Evolutionary conservation across 1,284 basidiomycete genomes (phyloP).

Genomic region (Fomitopsis pinicola): DNA sequence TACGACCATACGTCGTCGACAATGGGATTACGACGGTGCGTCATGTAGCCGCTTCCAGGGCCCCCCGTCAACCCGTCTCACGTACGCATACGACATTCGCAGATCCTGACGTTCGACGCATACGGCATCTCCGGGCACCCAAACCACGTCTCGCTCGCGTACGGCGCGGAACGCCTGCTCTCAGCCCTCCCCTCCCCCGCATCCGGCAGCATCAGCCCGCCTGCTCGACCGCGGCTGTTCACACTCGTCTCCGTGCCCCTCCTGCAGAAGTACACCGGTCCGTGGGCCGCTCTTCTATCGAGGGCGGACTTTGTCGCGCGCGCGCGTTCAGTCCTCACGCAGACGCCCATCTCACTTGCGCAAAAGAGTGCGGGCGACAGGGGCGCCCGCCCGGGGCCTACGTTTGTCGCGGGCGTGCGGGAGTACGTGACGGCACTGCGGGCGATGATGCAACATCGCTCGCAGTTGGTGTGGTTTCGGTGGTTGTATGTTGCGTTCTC

Average conservation of each 20-base stretch:
- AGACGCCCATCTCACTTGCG: neutral
- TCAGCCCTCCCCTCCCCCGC: constrained; percentile 18
- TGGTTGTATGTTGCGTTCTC: constrained; percentile 84
- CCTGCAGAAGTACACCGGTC: constrained; percentile 57
- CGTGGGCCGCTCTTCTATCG: constrained; percentile 41
- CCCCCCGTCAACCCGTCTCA: neutral
- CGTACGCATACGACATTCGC: constrained; percentile 5
- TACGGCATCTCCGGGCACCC: constrained; percentile 83
- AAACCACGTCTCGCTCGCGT: constrained; percentile 82
- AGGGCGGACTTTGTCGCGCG: constrained; percentile 37
- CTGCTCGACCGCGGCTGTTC: constrained; percentile 41
- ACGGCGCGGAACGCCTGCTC: constrained; percentile 46
- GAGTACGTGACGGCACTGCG: constrained; percentile 56
- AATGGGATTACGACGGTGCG: constrained; percentile 65
- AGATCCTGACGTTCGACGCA: constrained; percentile 92
- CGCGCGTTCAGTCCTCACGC: neutral
- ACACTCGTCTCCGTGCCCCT: constrained; percentile 58
- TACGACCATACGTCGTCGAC: constrained; percentile 55
- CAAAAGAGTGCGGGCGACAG: neutral
- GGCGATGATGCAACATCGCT: constrained; percentile 74
- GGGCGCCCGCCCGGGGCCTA: constrained; percentile 22
- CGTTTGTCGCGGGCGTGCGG: constrained; percentile 49
- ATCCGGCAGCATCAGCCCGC: constrained; percentile 10
- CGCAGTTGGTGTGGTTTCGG: constrained; percentile 89
- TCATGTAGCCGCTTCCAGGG: constrained; percentile 7